phyloP scores from a whole-genome alignment of 495 filamentous ascomycete genomes.

The Aspergillus kassunensis region DNA sequence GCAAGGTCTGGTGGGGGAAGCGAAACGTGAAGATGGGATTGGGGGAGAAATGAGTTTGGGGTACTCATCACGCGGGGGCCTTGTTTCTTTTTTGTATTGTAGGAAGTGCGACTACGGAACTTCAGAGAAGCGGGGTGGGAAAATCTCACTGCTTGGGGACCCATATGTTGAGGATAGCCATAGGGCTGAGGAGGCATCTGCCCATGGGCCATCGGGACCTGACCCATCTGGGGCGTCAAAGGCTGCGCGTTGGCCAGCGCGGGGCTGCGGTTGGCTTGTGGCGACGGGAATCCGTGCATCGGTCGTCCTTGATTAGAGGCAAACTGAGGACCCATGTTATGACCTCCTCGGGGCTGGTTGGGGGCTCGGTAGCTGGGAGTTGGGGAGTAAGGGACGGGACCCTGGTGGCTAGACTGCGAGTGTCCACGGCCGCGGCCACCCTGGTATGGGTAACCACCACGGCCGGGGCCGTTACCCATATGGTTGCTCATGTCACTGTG shows the following conservation, averaged over 20 bases:
- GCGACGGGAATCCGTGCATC: conserved; percentile 49
- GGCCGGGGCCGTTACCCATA: conserved; percentile 47
- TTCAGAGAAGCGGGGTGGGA: conserved; percentile 32
- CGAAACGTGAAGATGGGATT: conserved; percentile 20
- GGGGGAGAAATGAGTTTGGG: conserved; percentile 14
- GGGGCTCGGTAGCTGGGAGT: conserved; percentile 54
- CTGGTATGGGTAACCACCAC: conserved; percentile 52
- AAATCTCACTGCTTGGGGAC: conserved; percentile 62
- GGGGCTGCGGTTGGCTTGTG: conserved; percentile 66
- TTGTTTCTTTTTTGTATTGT: conserved; percentile 13
- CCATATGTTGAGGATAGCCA: conserved; percentile 59
- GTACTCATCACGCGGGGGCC: conserved; percentile 17
- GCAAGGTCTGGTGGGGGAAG: conserved; percentile 55
- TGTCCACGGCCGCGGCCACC: conserved; percentile 68
- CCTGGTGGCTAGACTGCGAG: conserved; percentile 54
- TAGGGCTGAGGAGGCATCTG: conserved; percentile 55
- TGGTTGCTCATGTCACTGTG: conserved; percentile 71
- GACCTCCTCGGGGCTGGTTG: conserved; percentile 60
- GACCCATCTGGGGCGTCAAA: conserved; percentile 64
- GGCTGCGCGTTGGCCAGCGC: conserved; percentile 64
- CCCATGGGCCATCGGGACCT: conserved; percentile 52
- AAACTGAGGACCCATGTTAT: conserved; percentile 61
- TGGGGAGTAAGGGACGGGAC: conserved; percentile 66
- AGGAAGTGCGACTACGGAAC: conserved; percentile 24
- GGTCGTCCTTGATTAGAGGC: conserved; percentile 48